These are phyloP conservation scores for Apophysomyces ossiformis DNA, from an alignment of 371 early-diverging fungal genomes.

Conservation along the genomic window DNA sequence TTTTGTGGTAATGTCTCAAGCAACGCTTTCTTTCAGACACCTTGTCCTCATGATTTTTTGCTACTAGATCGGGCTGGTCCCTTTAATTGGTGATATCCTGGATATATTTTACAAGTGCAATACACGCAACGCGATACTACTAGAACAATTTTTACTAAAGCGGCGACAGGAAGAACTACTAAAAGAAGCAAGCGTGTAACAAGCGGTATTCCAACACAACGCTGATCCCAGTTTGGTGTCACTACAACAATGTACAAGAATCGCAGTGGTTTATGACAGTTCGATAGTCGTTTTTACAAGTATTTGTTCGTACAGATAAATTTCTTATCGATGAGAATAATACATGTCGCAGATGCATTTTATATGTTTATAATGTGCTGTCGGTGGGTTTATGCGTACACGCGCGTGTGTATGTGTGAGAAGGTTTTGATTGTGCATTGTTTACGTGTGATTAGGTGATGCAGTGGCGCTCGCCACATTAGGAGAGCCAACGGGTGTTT, in stretches of 20 bases:
- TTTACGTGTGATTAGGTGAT: too few species aligned
- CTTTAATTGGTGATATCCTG: constrained; percentile 50
- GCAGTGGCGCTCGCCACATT: too few species aligned
- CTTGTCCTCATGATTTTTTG: neutral
- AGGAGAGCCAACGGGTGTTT: neutral
- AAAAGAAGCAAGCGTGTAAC: neutral
- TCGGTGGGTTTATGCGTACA: too few species aligned
- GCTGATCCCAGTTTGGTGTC: too few species aligned
- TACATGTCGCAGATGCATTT: too few species aligned
- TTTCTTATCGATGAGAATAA: too few species aligned
- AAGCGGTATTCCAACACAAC: neutral
- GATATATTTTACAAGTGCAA: constrained; percentile 58
- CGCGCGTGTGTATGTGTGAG: too few species aligned
- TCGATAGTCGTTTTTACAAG: neutral
- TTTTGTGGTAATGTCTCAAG: constrained; percentile 24
- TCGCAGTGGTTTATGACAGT: too few species aligned
- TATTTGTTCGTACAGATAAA: too few species aligned
- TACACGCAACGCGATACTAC: constrained; percentile 48
- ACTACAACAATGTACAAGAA: too few species aligned
- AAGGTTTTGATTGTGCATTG: too few species aligned
- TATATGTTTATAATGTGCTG: too few species aligned
- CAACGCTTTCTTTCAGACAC: neutral
- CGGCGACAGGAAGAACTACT: constrained; percentile 23
- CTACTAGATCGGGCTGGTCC: constrained; percentile 45
- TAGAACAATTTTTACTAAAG: constrained; percentile 43